Conservation (phyloP, 441 rosid species). For the Populus tomentosa region DNA sequence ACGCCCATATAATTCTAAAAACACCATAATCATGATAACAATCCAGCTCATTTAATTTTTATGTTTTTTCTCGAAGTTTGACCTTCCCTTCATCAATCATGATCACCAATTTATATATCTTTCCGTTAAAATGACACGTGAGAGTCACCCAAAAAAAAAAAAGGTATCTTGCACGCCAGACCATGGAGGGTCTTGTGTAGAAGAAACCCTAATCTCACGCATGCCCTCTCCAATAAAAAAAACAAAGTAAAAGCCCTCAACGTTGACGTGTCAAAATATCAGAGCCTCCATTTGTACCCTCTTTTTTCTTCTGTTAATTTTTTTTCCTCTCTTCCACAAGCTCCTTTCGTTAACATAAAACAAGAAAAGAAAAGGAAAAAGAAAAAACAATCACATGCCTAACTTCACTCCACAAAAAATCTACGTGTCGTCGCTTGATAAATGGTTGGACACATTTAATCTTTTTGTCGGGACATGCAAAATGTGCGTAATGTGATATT, state of each 20-base stretch:
- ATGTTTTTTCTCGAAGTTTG: neutral
- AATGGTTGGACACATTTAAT: conserved; percentile 3
- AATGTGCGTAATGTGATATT: neutral
- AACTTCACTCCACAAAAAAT: conserved; percentile 20
- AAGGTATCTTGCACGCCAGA: conserved; percentile 6
- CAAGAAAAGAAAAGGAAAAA: neutral
- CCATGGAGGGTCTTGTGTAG: conserved; percentile 44
- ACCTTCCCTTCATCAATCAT: conserved; percentile 7
- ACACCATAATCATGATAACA: conserved; percentile 22
- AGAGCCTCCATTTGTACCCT: neutral
- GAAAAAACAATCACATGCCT: conserved; percentile 24
- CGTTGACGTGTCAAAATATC: conserved; percentile 22
- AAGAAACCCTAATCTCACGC: conserved; percentile 39
- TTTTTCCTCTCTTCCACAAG: neutral
- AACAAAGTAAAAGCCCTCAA: neutral
- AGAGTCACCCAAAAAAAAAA: neutral
- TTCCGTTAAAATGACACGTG: neutral
- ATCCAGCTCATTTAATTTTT: conserved; percentile 20
- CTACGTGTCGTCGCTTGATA: conserved; percentile 26
- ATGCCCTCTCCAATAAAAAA: neutral
- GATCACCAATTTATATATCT: neutral
- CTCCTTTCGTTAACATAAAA: no score
- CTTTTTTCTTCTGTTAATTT: neutral
- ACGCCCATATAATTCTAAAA: conserved; percentile 32
- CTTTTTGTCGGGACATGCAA: neutral